Evolutionary conservation across 805 yeast species (phyloP), one percentile per base, ranked within the genome.

Genomic region (Wickerhamomyces pijperi): DNA sequence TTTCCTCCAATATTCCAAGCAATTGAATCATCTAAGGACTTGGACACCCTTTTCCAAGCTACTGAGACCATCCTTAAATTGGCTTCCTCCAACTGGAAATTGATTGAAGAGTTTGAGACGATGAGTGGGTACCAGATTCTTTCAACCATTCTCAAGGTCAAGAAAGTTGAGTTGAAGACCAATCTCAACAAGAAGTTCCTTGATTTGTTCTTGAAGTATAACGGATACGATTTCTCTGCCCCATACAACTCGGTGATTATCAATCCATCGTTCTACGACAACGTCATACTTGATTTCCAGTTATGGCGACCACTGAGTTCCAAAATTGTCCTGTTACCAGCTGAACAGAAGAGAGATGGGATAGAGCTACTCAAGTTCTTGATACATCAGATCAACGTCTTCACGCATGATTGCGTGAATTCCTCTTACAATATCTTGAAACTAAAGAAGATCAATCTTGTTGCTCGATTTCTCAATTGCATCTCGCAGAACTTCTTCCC

Each of bases 211-310:
- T 51, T 80, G 7, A 60, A 54, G 4, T 71, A 65, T 51, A 65
- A 72, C 34, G 94, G 92, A 0, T 78, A 74, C 54, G 65, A 76
- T 45, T 63, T 61, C 28, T 42, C 49, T 2, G 60, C 70, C 28
- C 75, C 82, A 0, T 57, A 61, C 28, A 74, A 75, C 7, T 78
- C 90, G 0, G 53, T 78, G 3, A 62, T 85, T 2, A 59, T 63
- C 7, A 77, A 82, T 46, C 65, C 71, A 1, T 42, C 58, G 2
- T 81, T 80, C 0, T 86, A 80, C 50, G 66, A 73, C 28, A 57
- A 65, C 2, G 53, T 85, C 34, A 64, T 82, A 31, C 64, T 77
- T 16, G 87, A 84, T 44, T 67, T 81, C 44, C 81, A 76, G 39
- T 60, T 74, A 17, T 79, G 84, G 74, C 64, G 64, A 40, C 59